Conservation (phyloP, 2,329 filamentous ascomycete species). For the Dothiorella sarmentorum region DNA sequence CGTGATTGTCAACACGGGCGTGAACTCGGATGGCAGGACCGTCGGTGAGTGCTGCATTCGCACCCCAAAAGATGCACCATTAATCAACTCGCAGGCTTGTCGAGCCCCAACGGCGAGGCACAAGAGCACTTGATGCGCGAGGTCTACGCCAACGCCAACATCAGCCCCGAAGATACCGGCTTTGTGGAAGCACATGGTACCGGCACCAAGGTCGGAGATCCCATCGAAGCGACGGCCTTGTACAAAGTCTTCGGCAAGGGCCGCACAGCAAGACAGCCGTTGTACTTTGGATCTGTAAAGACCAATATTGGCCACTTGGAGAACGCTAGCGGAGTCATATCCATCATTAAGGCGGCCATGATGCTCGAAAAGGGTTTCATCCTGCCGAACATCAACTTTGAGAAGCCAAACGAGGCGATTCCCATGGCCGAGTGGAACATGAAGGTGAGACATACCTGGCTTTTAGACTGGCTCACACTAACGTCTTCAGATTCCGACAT, state of each 20-base stretch:
- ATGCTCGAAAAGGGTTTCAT: constrained; percentile 26
- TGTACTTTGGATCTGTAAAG: constrained; percentile 26
- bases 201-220: constrained; percentile 54
- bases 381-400: constrained; percentile 26
- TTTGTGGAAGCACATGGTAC: constrained; percentile 49
- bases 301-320: constrained; percentile 34
- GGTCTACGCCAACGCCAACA: constrained; percentile 37
- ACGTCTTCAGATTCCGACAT: not conserved
- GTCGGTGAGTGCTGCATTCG: not conserved
- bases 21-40: constrained; percentile 49
- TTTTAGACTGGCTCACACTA: not conserved
- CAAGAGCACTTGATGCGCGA: constrained; percentile 37
- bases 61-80: no score
- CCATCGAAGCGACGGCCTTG: constrained; percentile 26
- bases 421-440: constrained; percentile 19
- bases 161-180: constrained; percentile 23
- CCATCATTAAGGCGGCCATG: constrained; percentile 29
- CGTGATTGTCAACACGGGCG: constrained; percentile 41
- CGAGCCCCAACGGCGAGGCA: constrained; percentile 53
- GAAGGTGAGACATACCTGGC: constrained; percentile 17
- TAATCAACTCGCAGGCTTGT: constrained; percentile 44
- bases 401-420: constrained; percentile 20
- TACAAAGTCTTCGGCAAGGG: constrained; percentile 11
- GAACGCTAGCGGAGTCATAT: constrained; percentile 27
- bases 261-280: constrained; percentile 25